A percentile compares a stretch with the other conserved stretches of the same genome.
These are phyloP conservation scores for Termitomyces sp. DNA, from an alignment of 768 basidiomycete species.

Conservation along the genomic window DNA sequence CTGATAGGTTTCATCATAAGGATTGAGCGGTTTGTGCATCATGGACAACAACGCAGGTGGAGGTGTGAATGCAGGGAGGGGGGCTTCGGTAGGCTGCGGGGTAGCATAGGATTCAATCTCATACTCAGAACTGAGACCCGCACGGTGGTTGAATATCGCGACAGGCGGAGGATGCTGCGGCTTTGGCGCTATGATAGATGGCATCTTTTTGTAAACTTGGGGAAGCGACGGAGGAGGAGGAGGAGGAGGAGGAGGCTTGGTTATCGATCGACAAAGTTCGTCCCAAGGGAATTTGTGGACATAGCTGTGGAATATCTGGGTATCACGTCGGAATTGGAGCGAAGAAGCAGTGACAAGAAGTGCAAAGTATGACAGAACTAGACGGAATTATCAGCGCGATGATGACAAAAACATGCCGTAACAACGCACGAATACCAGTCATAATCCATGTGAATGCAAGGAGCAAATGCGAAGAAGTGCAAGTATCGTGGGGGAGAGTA, in stretches of 20 bases:
- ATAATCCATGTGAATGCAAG: conserved; percentile 44
- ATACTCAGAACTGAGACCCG: conserved; percentile 37
- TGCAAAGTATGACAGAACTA: conserved; percentile 59
- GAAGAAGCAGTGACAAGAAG: conserved; percentile 39
- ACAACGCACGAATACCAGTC: conserved; percentile 33
- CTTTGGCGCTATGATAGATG: conserved; percentile 37
- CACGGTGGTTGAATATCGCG: conserved; percentile 30
- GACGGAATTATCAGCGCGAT: conserved; percentile 1
- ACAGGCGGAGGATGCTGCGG: conserved; percentile 33
- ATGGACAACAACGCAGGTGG: conserved; percentile 8
- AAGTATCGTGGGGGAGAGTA: conserved; percentile 22
- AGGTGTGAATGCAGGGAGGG: conserved; percentile 15
- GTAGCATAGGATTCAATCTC: conserved; percentile 44
- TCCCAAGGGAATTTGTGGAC: conserved; percentile 40
- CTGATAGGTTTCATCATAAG: conserved; percentile 5
- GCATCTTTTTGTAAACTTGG: conserved; percentile 30
- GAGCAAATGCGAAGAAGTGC: conserved; percentile 50
- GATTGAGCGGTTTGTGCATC: conserved; percentile 4
- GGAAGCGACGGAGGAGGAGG: conserved; percentile 21
- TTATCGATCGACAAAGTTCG: conserved; percentile 17
- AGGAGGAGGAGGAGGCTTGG: conserved; percentile 16
- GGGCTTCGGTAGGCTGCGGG: conserved; percentile 14
- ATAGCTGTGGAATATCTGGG: conserved; percentile 45
- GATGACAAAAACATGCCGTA: not conserved
- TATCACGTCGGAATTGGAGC: conserved; percentile 37